These are phyloP conservation scores for Verticillium zaregamsianum DNA, from an alignment of 2,329 filamentous ascomycete genomes.

Conservation along the genomic window DNA sequence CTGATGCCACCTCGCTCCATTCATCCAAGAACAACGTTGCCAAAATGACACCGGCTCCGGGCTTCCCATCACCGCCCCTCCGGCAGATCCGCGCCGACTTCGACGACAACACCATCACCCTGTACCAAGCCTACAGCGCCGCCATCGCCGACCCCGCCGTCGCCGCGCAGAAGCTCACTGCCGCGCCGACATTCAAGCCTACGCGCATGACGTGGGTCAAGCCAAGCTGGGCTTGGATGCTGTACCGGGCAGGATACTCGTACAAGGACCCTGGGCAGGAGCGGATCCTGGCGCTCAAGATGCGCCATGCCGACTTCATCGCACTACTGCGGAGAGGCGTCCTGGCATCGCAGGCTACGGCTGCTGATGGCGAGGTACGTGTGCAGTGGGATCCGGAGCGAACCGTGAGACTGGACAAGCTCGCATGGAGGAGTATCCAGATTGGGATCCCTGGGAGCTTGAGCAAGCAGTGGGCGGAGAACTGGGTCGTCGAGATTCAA, in stretches of 20 bases:
- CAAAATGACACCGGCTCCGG: background rate
- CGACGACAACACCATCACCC: slow-evolving; percentile 47
- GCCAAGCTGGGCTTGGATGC: slow-evolving; percentile 60
- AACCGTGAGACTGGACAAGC: slow-evolving; percentile 34
- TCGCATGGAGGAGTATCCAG: slow-evolving; percentile 54
- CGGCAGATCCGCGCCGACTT: slow-evolving; percentile 50
- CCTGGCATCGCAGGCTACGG: slow-evolving; percentile 22
- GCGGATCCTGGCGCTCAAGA: slow-evolving; percentile 52
- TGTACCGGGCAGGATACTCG: slow-evolving; percentile 58
- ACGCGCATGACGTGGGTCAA: slow-evolving; percentile 63
- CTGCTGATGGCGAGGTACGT: slow-evolving; percentile 34
- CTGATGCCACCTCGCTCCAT: background rate
- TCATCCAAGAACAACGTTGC: background rate
- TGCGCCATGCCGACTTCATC: slow-evolving; percentile 46
- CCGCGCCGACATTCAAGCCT: slow-evolving; percentile 47
- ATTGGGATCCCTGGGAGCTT: slow-evolving; percentile 50
- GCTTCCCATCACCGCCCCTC: background rate
- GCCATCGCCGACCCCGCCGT: slow-evolving; percentile 51
- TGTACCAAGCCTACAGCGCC: slow-evolving; percentile 58
- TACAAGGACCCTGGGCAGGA: slow-evolving; percentile 51
- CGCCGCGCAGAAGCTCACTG: slow-evolving; percentile 42
- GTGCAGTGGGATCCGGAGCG: slow-evolving; percentile 64
- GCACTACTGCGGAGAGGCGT: slow-evolving; percentile 35
- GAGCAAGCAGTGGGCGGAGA: slow-evolving; percentile 39
- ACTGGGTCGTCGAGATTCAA: slow-evolving; percentile 50